A percentile compares a stretch with the other conserved stretches of the same genome.
These are phyloP conservation scores for Naganishia liquefaciens DNA, from an alignment of 1,284 basidiomycete species.

Conservation along the genomic window DNA sequence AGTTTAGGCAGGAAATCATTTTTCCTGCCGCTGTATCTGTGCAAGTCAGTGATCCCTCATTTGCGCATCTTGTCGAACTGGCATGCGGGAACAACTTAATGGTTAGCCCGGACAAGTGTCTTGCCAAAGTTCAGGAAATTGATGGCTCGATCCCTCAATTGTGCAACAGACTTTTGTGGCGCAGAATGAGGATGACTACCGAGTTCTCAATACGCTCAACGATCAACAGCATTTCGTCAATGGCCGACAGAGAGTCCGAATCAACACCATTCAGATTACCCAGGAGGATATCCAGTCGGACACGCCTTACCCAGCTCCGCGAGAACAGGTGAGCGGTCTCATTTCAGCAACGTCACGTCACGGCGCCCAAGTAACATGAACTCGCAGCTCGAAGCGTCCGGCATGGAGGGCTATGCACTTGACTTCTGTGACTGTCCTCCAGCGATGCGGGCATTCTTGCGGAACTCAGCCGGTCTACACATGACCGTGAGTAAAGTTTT, in stretches of 20 bases:
- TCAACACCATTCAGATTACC: conserved; percentile 30
- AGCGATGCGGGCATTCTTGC: conserved; percentile 58
- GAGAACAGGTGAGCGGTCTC: conserved; percentile 17
- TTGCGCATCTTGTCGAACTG: conserved; percentile 74
- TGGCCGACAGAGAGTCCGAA: conserved; percentile 24
- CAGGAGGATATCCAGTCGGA: conserved; percentile 18
- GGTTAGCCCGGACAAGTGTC: conserved; percentile 53
- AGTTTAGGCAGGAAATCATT: conserved; percentile 78
- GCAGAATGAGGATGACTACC: conserved; percentile 80
- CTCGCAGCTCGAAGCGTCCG: conserved; percentile 61
- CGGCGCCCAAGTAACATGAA: background rate
- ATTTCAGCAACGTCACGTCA: background rate
- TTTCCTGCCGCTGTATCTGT: conserved; percentile 78
- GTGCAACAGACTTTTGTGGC: conserved; percentile 76
- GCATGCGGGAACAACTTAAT: conserved; percentile 65
- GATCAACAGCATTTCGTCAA: conserved; percentile 57
- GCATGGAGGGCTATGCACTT: conserved; percentile 81
- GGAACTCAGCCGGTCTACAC: conserved; percentile 65
- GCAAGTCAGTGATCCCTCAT: conserved; percentile 66
- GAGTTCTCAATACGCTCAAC: conserved; percentile 65
- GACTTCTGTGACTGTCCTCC: conserved; percentile 63
- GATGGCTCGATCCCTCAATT: conserved; percentile 17
- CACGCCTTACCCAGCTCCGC: conserved; percentile 15
- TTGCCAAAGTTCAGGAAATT: background rate
- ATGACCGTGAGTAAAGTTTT: conserved; percentile 60